Percentiles rank a stretch among this genome's conserved stretches.
phyloP scores from a whole-genome alignment of 495 filamentous ascomycete genomes.

The Saxophila tyrrhenica region DNA sequence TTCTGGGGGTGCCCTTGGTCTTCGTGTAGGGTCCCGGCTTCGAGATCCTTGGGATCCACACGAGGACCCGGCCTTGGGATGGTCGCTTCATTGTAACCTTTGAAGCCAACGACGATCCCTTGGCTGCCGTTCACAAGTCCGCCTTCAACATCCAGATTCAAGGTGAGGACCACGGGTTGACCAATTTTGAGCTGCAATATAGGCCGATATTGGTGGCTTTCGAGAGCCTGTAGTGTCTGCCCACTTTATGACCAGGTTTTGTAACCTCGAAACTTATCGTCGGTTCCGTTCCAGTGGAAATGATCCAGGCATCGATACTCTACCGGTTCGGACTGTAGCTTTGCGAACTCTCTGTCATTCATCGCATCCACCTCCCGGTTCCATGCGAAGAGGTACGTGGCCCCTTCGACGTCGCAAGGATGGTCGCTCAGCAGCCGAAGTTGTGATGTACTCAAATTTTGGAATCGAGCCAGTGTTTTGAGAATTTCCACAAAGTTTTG shows the following conservation, averaged over 20 bases:
- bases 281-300: conserved; percentile 2
- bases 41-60: conserved; percentile 12
- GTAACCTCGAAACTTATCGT: conserved; percentile 14
- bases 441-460: conserved; percentile 28
- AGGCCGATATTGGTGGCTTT: conserved; percentile 23
- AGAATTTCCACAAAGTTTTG: conserved; percentile 38
- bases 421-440: conserved; percentile 33
- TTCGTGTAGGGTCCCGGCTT: conserved; percentile 7
- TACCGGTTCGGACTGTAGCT: conserved; percentile 18
- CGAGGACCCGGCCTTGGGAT: background rate
- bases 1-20: background rate
- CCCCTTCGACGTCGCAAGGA: background rate
- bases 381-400: background rate
- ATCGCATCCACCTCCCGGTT: conserved; percentile 24
- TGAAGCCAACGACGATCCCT: conserved; percentile 36
- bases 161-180: conserved; percentile 37
- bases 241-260: conserved; percentile 17
- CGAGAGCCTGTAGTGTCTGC: conserved; percentile 3
- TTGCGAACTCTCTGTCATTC: conserved; percentile 16
- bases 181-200: conserved; percentile 31
- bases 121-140: conserved; percentile 43
- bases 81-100: conserved; percentile 11
- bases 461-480: conserved; percentile 39
- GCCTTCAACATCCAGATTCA: conserved; percentile 29
- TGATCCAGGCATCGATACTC: conserved; percentile 21